Percentiles rank a stretch among this genome's conserved stretches.
phyloP scores from a whole-genome alignment of 306 rosid species.

The Oxytropis ochrocephala region DNA sequence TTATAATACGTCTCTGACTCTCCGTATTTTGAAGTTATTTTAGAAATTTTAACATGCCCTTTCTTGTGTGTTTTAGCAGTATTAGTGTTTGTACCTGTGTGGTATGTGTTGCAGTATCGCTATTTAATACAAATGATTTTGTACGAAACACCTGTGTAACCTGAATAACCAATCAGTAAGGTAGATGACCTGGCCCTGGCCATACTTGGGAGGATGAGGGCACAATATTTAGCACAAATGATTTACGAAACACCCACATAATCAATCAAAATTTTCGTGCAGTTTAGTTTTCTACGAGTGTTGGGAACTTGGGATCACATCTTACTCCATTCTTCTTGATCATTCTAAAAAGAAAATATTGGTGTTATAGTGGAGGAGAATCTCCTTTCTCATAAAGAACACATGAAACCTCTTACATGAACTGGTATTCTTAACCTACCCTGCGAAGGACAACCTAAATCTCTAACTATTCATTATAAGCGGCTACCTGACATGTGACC shows the following conservation, averaged over 20 bases:
- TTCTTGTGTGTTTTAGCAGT: neutral
- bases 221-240: neutral
- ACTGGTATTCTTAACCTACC: neutral
- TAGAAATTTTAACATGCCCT: neutral
- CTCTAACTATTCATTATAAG: neutral
- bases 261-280: neutral
- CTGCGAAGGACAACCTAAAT: neutral
- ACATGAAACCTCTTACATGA: neutral
- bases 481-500: neutral
- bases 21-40: neutral
- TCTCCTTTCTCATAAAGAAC: constrained; percentile 2
- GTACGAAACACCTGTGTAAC: neutral
- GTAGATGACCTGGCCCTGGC: neutral
- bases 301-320: neutral
- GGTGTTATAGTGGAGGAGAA: neutral
- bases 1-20: too few species aligned
- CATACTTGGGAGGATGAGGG: neutral
- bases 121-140: neutral
- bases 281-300: neutral
- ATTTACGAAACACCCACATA: neutral
- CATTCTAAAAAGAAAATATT: neutral
- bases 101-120: neutral
- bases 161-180: neutral
- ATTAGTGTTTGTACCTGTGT: neutral
- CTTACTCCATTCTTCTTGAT: neutral